Evolutionary conservation across 306 rosid species (phyloP).

Genomic region (Argentina anserina): DNA sequence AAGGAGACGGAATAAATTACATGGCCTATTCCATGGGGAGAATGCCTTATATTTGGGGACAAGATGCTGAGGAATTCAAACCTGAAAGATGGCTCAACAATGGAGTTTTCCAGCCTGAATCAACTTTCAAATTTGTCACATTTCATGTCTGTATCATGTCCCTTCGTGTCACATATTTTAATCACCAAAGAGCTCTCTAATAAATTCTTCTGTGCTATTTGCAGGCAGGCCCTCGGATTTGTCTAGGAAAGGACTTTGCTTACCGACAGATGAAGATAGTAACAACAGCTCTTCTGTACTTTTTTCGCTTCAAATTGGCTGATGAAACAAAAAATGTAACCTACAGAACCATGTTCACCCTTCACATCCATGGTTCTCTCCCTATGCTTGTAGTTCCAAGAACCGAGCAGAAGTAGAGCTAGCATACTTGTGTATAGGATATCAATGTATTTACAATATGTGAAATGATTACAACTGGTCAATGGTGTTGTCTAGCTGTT

Average conservation of each 20-base stretch:
- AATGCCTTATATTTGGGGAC: conserved; percentile 73
- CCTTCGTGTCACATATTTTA: neutral
- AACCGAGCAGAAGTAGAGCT: neutral
- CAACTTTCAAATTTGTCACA: conserved; percentile 73
- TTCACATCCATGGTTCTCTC: conserved; percentile 70
- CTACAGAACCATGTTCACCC: conserved; percentile 69
- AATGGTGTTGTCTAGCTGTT: neutral
- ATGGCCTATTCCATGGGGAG: conserved; percentile 74
- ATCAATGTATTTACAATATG: neutral
- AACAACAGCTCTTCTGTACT: conserved; percentile 49
- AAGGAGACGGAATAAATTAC: conserved; percentile 63
- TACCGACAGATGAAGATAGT: conserved; percentile 76
- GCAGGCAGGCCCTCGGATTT: conserved; percentile 69
- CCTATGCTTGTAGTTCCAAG: conserved; percentile 52
- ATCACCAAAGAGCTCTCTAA: neutral
- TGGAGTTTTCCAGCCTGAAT: conserved; percentile 56
- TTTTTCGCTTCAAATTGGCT: conserved; percentile 55
- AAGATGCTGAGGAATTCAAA: conserved; percentile 52
- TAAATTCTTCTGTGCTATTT: neutral
- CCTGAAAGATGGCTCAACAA: conserved; percentile 74
- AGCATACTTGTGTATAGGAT: neutral
- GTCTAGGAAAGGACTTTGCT: conserved; percentile 77
- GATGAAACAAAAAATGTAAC: conserved; percentile 40
- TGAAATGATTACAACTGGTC: neutral
- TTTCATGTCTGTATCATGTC: conserved; percentile 51